A percentile compares a stretch with the other conserved stretches of the same genome.
These are phyloP conservation scores for Dipteronia dyeriana DNA, from an alignment of 345 rosid genomes.

Conservation along the genomic window DNA sequence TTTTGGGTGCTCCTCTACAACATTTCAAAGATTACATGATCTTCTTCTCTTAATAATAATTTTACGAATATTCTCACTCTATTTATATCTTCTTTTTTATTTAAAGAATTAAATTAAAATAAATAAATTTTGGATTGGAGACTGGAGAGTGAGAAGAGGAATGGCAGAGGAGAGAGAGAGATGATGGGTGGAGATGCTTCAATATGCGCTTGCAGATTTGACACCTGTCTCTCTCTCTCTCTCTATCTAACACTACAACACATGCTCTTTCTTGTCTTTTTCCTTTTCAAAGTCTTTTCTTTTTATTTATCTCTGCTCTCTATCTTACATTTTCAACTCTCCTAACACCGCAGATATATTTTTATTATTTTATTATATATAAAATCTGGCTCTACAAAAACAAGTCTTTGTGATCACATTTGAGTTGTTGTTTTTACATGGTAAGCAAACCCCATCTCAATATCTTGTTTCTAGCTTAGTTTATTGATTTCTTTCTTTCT, in stretches of 20 bases:
- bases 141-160: constrained; percentile 8
- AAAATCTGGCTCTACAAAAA: not conserved
- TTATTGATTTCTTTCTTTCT: constrained; percentile 13
- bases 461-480: constrained; percentile 20
- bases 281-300: not conserved
- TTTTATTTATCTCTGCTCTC: constrained; percentile 8
- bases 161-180: not conserved
- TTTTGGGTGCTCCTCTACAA: not conserved
- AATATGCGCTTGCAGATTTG: constrained; percentile 40
- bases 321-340: constrained; percentile 20
- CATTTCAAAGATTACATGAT: not conserved
- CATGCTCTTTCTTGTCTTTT: constrained; percentile 1
- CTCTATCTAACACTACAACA: not conserved
- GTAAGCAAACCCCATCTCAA: constrained; percentile 25
- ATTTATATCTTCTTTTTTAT: too few relatives aligned
- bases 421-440: constrained; percentile 30
- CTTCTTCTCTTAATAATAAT: not conserved
- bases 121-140: not conserved
- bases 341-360: constrained; percentile 6
- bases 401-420: constrained; percentile 18
- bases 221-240: constrained; percentile 39
- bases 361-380: not conserved
- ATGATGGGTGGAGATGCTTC: constrained; percentile 49
- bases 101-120: too few relatives aligned
- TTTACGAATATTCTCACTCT: not conserved